Percentiles rank a stretch among this genome's conserved stretches.
Conservation (phyloP, 495 filamentous ascomycete species). For the Hypoxylon lienhwacheense region DNA sequence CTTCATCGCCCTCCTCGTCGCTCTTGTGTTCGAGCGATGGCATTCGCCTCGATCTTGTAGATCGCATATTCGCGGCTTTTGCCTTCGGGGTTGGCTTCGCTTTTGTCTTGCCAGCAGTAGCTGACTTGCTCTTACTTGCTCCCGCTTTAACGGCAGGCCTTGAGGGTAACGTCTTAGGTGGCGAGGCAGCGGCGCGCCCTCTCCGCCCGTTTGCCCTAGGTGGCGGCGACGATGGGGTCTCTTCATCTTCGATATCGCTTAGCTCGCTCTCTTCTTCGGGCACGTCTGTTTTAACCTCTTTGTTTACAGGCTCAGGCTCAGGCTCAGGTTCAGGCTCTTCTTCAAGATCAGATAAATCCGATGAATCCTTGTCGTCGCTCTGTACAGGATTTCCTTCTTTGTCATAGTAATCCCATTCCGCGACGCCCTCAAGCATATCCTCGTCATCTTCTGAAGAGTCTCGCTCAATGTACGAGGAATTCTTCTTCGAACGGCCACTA, state of each 20-base stretch:
- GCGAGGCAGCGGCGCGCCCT: slow-evolving; percentile 20
- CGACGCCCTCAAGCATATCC: slow-evolving; percentile 60
- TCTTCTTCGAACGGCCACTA: slow-evolving; percentile 52
- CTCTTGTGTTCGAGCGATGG: slow-evolving; percentile 25
- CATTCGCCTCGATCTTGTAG: slow-evolving; percentile 37
- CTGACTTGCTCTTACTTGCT: slow-evolving; percentile 26
- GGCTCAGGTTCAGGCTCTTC: slow-evolving; percentile 22
- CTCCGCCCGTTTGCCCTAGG: slow-evolving; percentile 32
- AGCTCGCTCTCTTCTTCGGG: slow-evolving; percentile 31
- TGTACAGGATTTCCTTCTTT: slow-evolving; percentile 27
- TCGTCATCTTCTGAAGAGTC: slow-evolving; percentile 58
- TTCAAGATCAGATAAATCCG: slow-evolving; percentile 29
- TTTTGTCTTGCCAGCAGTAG: slow-evolving; percentile 28
- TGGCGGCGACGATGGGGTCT: slow-evolving; percentile 24
- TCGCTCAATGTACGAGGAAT: slow-evolving; percentile 52
- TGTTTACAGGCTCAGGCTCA: slow-evolving; percentile 26
- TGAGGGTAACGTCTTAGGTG: slow-evolving; percentile 24
- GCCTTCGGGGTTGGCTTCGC: slow-evolving; percentile 31
- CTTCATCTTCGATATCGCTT: slow-evolving; percentile 32
- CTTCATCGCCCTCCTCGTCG: slow-evolving; percentile 27
- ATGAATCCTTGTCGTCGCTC: slow-evolving; percentile 30
- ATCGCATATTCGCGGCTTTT: slow-evolving; percentile 27
- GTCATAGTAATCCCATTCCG: slow-evolving; percentile 56
- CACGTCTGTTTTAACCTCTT: slow-evolving; percentile 35
- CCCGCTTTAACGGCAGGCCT: slow-evolving; percentile 33